Conservation (phyloP, 495 filamentous ascomycete genomes). For the Hypoxylon intermedium region DNA sequence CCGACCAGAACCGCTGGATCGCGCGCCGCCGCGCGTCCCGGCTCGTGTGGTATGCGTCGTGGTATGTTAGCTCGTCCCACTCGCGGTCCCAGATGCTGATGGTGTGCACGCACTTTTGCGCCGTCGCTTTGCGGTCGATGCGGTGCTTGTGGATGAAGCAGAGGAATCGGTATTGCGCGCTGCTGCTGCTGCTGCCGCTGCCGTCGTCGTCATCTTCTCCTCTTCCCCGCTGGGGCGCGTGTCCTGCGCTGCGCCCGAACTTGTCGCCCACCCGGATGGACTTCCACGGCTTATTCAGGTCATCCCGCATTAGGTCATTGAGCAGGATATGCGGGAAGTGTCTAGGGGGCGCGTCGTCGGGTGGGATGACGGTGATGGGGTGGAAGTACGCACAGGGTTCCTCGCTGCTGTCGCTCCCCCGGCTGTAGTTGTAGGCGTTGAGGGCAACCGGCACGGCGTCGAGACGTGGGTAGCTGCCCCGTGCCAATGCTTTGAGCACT, state of each 20-base stretch:
- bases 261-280: background rate
- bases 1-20: constrained; percentile 29
- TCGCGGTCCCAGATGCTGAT: constrained; percentile 37
- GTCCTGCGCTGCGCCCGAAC: background rate
- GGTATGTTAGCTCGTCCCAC: constrained; percentile 36
- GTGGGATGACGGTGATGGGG: constrained; percentile 16
- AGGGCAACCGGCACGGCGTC: constrained; percentile 28
- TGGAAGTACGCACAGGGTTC: constrained; percentile 31
- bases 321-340: background rate
- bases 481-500: constrained; percentile 18
- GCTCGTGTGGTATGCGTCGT: constrained; percentile 24
- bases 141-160: constrained; percentile 36
- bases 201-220: too few species aligned
- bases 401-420: background rate
- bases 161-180: constrained; percentile 24
- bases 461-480: constrained; percentile 20
- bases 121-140: constrained; percentile 9
- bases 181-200: too few species aligned
- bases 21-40: constrained; percentile 12
- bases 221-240: background rate
- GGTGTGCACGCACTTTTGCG: constrained; percentile 28
- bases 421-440: constrained; percentile 31
- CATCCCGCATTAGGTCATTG: background rate
- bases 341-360: background rate
- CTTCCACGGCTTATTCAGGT: constrained; percentile 13